Evolutionary conservation across 2,329 filamentous ascomycete species (phyloP).

Genomic region (Didymella pomorum): DNA sequence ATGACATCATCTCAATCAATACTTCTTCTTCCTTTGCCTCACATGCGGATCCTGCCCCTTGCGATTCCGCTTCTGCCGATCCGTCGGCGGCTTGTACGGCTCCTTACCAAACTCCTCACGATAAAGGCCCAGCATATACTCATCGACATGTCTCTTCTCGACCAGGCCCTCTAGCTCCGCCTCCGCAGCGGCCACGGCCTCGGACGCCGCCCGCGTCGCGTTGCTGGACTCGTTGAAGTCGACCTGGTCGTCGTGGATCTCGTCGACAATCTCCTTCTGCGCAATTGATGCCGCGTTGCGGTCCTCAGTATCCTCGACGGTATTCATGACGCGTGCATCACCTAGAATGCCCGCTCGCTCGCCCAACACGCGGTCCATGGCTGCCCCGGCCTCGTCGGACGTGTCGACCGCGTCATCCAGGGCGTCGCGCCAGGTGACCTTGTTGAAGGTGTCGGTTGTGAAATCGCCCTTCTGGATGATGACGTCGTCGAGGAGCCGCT

Average conservation of each 20-base stretch:
- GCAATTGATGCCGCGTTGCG: conserved; percentile 86
- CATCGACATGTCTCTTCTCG: conserved; percentile 43
- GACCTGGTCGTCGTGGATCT: conserved; percentile 55
- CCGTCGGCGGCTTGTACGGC: conserved; percentile 42
- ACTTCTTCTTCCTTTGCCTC: conserved; percentile 40
- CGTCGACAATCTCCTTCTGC: conserved; percentile 82
- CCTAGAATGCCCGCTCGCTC: conserved; percentile 66
- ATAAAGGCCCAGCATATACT: conserved; percentile 45
- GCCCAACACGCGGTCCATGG: conserved; percentile 85
- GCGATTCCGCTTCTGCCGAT: conserved; percentile 42
- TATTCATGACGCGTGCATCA: conserved; percentile 75
- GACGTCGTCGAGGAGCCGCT: conserved; percentile 96
- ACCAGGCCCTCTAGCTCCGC: conserved; percentile 30
- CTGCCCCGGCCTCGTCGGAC: conserved; percentile 74
- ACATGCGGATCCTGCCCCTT: conserved; percentile 47
- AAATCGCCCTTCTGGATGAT: conserved; percentile 99
- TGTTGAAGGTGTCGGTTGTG: conserved; percentile 95
- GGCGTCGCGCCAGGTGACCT: conserved; percentile 73
- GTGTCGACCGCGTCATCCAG: conserved; percentile 61
- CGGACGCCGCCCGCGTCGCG: conserved; percentile 33
- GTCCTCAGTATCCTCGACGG: conserved; percentile 92
- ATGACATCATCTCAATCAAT: conserved; percentile 21
- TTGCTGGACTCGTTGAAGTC: conserved; percentile 48
- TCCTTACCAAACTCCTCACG: conserved; percentile 46
- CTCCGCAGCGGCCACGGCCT: conserved; percentile 25